Conservation (phyloP, 768 basidiomycete genomes). For the Cyclocybe cylindracea region DNA sequence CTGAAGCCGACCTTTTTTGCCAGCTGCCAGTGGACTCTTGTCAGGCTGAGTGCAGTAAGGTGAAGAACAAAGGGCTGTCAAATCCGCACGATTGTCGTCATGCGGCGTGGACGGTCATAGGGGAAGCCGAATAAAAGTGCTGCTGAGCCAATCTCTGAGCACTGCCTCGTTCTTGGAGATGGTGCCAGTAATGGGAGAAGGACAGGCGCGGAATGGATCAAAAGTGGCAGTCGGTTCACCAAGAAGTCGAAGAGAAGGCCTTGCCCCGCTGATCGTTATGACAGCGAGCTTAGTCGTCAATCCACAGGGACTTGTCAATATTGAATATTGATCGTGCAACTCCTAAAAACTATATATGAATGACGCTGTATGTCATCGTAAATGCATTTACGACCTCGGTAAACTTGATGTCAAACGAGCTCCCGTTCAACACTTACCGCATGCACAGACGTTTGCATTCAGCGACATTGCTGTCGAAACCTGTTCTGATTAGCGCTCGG, state of each 20-base stretch:
- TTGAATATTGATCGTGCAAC: constrained; percentile 8
- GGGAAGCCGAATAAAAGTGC: too few species aligned
- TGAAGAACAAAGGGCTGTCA: too few species aligned
- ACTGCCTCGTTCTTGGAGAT: too few species aligned
- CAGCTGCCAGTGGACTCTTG: background rate
- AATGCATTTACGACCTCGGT: too few species aligned
- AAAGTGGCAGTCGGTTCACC: constrained; percentile 16
- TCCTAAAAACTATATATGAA: constrained; percentile 4
- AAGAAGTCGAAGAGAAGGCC: constrained; percentile 17
- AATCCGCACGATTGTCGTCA: too few species aligned
- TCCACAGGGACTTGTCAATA: constrained; percentile 10
- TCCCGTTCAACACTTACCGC: background rate
- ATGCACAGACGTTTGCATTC: background rate
- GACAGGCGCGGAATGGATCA: constrained; percentile 12
- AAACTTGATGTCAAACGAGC: background rate
- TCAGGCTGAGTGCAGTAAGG: too few species aligned
- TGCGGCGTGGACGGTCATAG: too few species aligned
- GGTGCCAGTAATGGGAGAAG: too few species aligned
- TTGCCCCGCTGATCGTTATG: constrained; percentile 18
- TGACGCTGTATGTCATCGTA: background rate
- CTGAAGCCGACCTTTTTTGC: background rate
- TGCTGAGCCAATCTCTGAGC: too few species aligned
- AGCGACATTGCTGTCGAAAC: too few species aligned
- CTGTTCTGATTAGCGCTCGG: too few species aligned
- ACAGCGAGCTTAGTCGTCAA: constrained; percentile 20